Evolutionary conservation across 345 rosid genomes (phyloP), one percentile per base, ranked within the genome.

Genomic region (Isatis tinctoria): DNA sequence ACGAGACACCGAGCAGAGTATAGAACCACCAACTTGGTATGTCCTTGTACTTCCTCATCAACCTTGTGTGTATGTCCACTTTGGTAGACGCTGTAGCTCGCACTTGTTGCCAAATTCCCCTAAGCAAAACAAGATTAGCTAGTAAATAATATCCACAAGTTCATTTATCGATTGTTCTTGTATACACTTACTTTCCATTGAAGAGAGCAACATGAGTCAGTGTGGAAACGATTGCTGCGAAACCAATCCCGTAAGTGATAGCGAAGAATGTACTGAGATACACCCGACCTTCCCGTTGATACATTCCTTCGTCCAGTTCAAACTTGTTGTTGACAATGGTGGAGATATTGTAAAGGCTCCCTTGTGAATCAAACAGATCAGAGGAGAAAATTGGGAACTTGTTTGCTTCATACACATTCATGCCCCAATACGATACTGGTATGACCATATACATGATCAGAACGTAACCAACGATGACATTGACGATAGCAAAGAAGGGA

Each of bases 11-110:
- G 5, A 84, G 83, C 53, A 83, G 35, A 43, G 59, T 9, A 41
- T 82, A 65, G 73, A 87, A 86, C 92, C 92, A 87, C 90, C 90
- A 87, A 12, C 72, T 5, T 10, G 90, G 90, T 62, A 84, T 83
- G 80, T 58, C 79, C 70, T 84, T 74, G 61, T 87, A 84, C 75
- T 78, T 87, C 78, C 44, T 86, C 92, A 87, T 86, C 69, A 87
- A 49, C 78, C 80, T 87, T 11, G 90, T 86, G 78, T 87, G 90
- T 20, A 87, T 78, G 65, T 87, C 92, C 16, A 67, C 69, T 66
- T 83, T 83, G 18, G 81, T 82, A 6, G 70, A 60, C 44, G 82
- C 33, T 10, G 88, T 80, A 75, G 87, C 87, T 76, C 77, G 75
- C 10, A 83, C 65, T 76, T 87, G 86, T 64, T 72, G 68, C 73